These are phyloP conservation scores for Rhizoctonia solani DNA, from an alignment of 1,284 basidiomycete genomes.

Conservation along the genomic window DNA sequence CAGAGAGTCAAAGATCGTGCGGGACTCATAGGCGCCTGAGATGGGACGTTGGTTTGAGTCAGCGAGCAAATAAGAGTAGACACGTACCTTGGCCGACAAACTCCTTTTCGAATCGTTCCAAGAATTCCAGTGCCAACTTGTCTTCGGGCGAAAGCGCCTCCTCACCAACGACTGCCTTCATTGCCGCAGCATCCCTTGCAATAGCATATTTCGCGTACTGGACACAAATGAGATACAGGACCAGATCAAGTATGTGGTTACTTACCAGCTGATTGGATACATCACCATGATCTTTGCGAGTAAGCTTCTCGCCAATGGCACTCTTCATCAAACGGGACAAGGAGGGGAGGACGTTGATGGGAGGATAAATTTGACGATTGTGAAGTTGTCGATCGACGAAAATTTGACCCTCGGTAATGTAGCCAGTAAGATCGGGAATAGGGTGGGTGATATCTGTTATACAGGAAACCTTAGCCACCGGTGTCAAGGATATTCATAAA, in stretches of 20 bases:
- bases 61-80: slow-evolving; percentile 2
- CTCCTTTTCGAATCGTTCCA: slow-evolving; percentile 92
- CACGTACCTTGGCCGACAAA: slow-evolving; percentile 89
- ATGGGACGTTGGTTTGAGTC: background rate
- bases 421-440: slow-evolving; percentile 99
- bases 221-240: slow-evolving; percentile 11
- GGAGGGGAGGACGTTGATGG: slow-evolving; percentile 99
- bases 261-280: slow-evolving; percentile 94
- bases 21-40: slow-evolving; percentile 88
- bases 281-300: slow-evolving; percentile 97
- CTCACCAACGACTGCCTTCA: slow-evolving; percentile 99
- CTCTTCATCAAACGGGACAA: slow-evolving; percentile 99
- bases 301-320: slow-evolving; percentile 96
- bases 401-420: slow-evolving; percentile 99
- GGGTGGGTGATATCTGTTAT: slow-evolving; percentile 99
- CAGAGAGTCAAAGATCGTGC: slow-evolving; percentile 96
- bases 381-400: slow-evolving; percentile 94
- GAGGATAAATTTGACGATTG: slow-evolving; percentile 98
- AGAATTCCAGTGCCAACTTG: slow-evolving; percentile 89
- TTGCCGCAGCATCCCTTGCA: slow-evolving; percentile 94
- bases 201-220: slow-evolving; percentile 97
- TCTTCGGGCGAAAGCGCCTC: slow-evolving; percentile 94
- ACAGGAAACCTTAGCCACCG: slow-evolving; percentile 34
- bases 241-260: slow-evolving; percentile 38
- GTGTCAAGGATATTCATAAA: slow-evolving; percentile 29